A percentile compares a stretch with the other conserved stretches of the same genome.
Conservation (phyloP, 1,284 basidiomycete species). For the Trichosporon faecale region DNA sequence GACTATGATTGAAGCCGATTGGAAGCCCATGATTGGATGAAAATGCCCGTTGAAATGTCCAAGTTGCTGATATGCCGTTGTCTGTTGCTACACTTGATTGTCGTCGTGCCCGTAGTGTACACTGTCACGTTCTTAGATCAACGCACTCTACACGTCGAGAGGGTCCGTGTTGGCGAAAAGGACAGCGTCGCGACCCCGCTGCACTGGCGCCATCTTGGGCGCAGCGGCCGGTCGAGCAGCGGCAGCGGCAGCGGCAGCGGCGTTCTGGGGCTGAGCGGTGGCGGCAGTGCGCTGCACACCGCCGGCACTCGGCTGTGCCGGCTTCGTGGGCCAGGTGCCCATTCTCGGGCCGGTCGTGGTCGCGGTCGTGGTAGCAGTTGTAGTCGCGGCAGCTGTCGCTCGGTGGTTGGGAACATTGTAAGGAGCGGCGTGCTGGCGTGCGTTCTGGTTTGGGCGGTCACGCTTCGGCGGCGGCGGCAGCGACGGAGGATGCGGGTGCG, state of each 20-base stretch:
- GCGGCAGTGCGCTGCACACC: constrained; percentile 8
- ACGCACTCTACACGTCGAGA: constrained; percentile 23
- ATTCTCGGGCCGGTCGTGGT: constrained; percentile 21
- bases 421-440: constrained; percentile 23
- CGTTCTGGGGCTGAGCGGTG: constrained; percentile 1
- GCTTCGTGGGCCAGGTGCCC: constrained; percentile 28
- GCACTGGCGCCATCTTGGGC: constrained; percentile 28
- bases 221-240: constrained; percentile 18
- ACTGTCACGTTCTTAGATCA: not conserved
- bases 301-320: not conserved
- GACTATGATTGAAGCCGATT: not conserved
- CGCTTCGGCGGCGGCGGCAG: constrained; percentile 31
- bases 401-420: constrained; percentile 28
- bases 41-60: not conserved
- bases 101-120: constrained; percentile 6
- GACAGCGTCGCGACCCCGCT: constrained; percentile 44
- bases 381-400: constrained; percentile 9
- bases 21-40: not conserved
- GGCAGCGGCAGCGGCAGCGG: constrained; percentile 27
- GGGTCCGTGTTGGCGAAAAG: constrained; percentile 36
- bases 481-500: constrained; percentile 58
- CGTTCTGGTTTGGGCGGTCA: constrained; percentile 23
- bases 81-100: constrained; percentile 7
- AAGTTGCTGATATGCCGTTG: constrained; percentile 2
- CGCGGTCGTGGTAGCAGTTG: constrained; percentile 13